Percentiles rank a stretch among this genome's conserved stretches.
These are phyloP conservation scores for Alternaria viburni DNA, from an alignment of 2,329 filamentous ascomycete genomes.

Conservation along the genomic window DNA sequence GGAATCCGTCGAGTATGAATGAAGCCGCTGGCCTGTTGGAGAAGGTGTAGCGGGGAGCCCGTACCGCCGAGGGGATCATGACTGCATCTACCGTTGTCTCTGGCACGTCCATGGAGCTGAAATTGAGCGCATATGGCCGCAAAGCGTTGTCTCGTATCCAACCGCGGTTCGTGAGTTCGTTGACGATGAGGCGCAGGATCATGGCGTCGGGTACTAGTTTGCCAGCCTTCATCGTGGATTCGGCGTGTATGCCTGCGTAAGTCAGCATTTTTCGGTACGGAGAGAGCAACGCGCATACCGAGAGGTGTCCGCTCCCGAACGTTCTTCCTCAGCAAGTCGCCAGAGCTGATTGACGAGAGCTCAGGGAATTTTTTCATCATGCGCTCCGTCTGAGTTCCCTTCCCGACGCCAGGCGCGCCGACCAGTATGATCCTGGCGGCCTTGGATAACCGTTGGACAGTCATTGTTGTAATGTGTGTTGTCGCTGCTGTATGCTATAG, in stretches of 20 bases:
- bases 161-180: slow-evolving; percentile 82
- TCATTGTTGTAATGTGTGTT: slow-evolving; percentile 24
- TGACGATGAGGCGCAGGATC: slow-evolving; percentile 90
- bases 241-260: slow-evolving; percentile 80
- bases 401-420: slow-evolving; percentile 94
- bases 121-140: slow-evolving; percentile 55
- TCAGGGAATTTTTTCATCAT: slow-evolving; percentile 87
- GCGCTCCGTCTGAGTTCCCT: slow-evolving; percentile 93
- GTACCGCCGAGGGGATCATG: slow-evolving; percentile 50
- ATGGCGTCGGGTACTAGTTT: slow-evolving; percentile 89
- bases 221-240: slow-evolving; percentile 84
- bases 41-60: slow-evolving; percentile 51
- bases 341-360: slow-evolving; percentile 89
- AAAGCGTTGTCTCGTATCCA: slow-evolving; percentile 70
- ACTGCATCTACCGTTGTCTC: slow-evolving; percentile 50
- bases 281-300: slow-evolving; percentile 59
- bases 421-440: slow-evolving; percentile 94
- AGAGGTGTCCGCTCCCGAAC: slow-evolving; percentile 86
- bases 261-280: slow-evolving; percentile 22
- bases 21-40: slow-evolving; percentile 78
- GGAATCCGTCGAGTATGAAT: slow-evolving; percentile 96
- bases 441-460: slow-evolving; percentile 49
- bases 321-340: slow-evolving; percentile 90
- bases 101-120: slow-evolving; percentile 40
- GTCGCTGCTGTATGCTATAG: not conserved